Conservation (phyloP, 805 yeast species). For the Nakazawaea ernobii region DNA sequence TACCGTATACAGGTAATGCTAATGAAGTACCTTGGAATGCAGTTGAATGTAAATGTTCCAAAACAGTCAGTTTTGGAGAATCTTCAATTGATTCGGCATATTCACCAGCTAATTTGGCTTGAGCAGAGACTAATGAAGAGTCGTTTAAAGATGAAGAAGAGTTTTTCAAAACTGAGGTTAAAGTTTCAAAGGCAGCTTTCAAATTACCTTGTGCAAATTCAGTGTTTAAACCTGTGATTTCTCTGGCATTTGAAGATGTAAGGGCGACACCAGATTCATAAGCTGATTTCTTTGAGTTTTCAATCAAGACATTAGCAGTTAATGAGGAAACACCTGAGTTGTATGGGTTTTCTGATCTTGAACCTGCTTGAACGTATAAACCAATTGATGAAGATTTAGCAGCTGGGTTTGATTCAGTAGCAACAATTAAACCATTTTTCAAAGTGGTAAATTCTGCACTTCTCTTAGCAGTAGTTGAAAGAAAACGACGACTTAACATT, state of each 20-base stretch:
- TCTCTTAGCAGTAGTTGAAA: conserved; percentile 48
- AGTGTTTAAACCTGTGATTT: conserved; percentile 59
- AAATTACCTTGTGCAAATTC: conserved; percentile 56
- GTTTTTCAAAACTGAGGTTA: conserved; percentile 37
- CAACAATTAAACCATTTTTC: conserved; percentile 69
- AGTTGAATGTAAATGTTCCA: conserved; percentile 74
- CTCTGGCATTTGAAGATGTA: conserved; percentile 51
- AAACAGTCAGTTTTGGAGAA: conserved; percentile 47
- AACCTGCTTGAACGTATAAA: conserved; percentile 69
- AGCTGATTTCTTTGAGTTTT: conserved; percentile 27
- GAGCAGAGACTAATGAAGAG: conserved; percentile 33
- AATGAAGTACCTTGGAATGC: conserved; percentile 86
- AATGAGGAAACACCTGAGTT: conserved; percentile 77
- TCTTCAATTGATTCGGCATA: conserved; percentile 52
- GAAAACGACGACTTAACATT: conserved; percentile 47
- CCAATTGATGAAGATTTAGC: conserved; percentile 61
- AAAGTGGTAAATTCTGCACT: conserved; percentile 62
- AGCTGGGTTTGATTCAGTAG: conserved; percentile 56
- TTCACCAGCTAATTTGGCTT: conserved; percentile 39
- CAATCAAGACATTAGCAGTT: conserved; percentile 44
- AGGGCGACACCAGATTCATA: conserved; percentile 50
- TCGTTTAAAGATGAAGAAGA: conserved; percentile 26
- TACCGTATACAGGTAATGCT: conserved; percentile 74
- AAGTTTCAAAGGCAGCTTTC: conserved; percentile 44
- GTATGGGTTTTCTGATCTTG: conserved; percentile 73